Conservation (phyloP, 805 yeast genomes). For the Ogataea kodamae region DNA sequence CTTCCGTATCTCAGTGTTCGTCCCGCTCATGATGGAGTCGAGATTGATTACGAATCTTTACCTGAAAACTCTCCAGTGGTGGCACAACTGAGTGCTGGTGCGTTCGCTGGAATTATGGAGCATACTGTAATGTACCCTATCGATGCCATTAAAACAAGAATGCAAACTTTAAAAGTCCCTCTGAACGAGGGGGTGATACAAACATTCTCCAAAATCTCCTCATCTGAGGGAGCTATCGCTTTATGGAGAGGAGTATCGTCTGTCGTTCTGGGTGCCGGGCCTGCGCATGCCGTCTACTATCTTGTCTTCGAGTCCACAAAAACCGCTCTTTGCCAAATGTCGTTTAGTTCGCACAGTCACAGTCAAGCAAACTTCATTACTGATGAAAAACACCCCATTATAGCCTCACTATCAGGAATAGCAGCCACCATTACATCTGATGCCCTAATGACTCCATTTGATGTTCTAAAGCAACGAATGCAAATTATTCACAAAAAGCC, state of each 20-base stretch:
- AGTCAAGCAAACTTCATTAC: conserved; percentile 43
- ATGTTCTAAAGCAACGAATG: conserved; percentile 93
- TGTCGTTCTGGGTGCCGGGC: conserved; percentile 96
- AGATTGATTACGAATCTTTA: conserved; percentile 85
- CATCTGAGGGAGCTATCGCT: conserved; percentile 83
- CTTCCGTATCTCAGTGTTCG: conserved; percentile 8
- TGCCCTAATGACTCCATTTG: conserved; percentile 97
- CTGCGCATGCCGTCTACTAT: conserved; percentile 96
- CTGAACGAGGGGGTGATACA: conserved; percentile 48
- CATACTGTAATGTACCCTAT: conserved; percentile 96
- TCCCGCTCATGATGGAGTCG: conserved; percentile 32
- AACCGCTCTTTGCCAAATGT: conserved; percentile 44
- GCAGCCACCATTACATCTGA: conserved; percentile 91
- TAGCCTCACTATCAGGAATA: conserved; percentile 85
- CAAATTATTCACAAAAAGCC: conserved; percentile 42
- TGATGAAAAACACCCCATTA: conserved; percentile 70
- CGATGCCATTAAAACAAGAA: conserved; percentile 93
- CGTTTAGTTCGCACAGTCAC: conserved; percentile 22
- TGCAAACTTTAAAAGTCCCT: conserved; percentile 57
- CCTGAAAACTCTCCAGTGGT: conserved; percentile 81
- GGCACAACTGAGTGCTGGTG: conserved; percentile 89
- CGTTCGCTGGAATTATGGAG: conserved; percentile 99
- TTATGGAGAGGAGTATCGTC: conserved; percentile 94
- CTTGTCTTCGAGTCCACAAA: conserved; percentile 87
- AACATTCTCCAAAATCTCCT: conserved; percentile 70